phyloP scores from a whole-genome alignment of 345 rosid species.

The Brassica nigra region DNA sequence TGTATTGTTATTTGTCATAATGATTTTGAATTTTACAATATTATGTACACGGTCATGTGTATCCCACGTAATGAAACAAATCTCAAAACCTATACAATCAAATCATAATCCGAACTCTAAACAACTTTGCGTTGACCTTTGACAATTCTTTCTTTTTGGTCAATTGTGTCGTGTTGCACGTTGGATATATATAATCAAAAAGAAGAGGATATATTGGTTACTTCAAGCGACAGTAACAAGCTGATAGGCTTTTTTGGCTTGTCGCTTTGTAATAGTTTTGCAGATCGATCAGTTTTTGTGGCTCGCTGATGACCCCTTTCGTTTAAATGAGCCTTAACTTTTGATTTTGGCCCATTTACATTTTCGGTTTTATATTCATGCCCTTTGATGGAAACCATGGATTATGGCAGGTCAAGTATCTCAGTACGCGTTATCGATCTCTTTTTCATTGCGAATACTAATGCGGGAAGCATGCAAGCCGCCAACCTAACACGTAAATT shows the following conservation, averaged over 20 bases:
- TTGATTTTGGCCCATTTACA: neutral
- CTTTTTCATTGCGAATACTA: slow-evolving; percentile 16
- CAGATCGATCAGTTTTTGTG: neutral
- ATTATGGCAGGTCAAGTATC: neutral
- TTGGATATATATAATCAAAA: neutral
- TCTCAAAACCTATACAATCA: neutral
- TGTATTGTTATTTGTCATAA: neutral
- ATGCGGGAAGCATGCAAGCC: slow-evolving; percentile 37
- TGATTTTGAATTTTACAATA: neutral
- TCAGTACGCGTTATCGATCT: neutral
- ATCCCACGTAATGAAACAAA: neutral
- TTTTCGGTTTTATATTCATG: neutral
- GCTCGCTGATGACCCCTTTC: neutral
- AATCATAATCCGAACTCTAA: neutral
- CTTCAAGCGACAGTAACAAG: no score
- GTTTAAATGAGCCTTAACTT: neutral
- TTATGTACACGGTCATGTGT: neutral
- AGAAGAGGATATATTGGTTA: no score
- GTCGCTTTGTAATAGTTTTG: no score
- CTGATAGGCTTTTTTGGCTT: no score
- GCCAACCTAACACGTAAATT: slow-evolving; percentile 27
- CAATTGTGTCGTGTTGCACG: neutral
- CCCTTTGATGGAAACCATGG: neutral
- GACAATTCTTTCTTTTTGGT: neutral
- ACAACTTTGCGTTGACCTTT: neutral